phyloP scores from a whole-genome alignment of 176 grass and related monocot genomes.

The Otatea glauca region DNA sequence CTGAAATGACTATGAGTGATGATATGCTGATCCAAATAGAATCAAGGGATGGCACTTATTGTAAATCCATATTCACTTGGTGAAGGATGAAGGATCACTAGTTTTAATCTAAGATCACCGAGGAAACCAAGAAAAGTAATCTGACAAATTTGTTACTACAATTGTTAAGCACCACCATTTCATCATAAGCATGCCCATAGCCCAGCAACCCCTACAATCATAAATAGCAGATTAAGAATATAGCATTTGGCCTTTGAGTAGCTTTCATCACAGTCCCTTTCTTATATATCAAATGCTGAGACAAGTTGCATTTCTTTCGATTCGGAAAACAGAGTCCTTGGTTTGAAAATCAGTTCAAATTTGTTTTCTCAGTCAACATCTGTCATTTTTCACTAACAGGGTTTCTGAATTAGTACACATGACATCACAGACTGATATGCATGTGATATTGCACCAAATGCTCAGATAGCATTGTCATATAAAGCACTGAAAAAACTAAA shows the following conservation, averaged over 20 bases:
- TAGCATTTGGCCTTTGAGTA: not conserved
- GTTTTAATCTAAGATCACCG: not conserved
- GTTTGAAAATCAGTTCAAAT: conserved; percentile 18
- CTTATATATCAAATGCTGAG: not conserved
- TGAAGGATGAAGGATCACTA: too few species aligned
- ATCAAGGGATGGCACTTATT: not conserved
- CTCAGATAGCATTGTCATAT: not conserved
- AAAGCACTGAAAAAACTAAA: not conserved
- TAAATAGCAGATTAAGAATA: not conserved
- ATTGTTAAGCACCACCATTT: not conserved
- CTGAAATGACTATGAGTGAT: not conserved
- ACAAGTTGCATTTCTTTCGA: not conserved
- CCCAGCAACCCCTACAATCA: not conserved
- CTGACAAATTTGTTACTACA: not conserved
- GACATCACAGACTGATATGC: conserved; percentile 12
- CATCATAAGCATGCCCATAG: not conserved
- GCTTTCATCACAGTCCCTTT: not conserved
- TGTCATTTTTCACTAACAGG: conserved; percentile 8
- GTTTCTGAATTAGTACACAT: conserved; percentile 18
- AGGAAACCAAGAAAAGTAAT: not conserved
- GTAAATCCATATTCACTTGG: not conserved
- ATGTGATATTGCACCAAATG: conserved; percentile 9
- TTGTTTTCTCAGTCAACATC: conserved; percentile 3
- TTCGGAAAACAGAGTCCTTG: not conserved
- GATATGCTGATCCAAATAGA: not conserved